These are phyloP conservation scores for Dictyostelium firmibasis DNA, from an alignment of 78 protist species.

Conservation along the genomic window DNA sequence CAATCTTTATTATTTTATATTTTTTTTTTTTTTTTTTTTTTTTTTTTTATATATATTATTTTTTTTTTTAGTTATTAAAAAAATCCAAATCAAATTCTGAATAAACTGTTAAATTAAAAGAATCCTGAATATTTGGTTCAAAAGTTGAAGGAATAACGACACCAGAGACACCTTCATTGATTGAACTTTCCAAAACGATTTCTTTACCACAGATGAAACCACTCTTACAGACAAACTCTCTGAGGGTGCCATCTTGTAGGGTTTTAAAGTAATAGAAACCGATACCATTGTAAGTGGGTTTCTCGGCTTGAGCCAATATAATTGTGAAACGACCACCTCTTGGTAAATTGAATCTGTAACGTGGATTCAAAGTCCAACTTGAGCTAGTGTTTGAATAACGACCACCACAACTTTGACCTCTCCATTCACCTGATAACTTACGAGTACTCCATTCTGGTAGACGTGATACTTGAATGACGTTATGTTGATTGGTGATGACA, in stretches of 20 bases:
- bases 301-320: conserved; percentile 48
- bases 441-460: conserved; percentile 27
- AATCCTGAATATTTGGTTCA: conserved; percentile 67
- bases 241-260: conserved; percentile 58
- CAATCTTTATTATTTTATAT: not conserved
- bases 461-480: not conserved
- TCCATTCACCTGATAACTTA: conserved; percentile 63
- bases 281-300: conserved; percentile 46
- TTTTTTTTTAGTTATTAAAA: not conserved
- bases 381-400: conserved; percentile 35
- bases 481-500: not conserved
- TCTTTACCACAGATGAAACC: conserved; percentile 78
- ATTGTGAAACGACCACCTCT: conserved; percentile 59
- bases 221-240: conserved; percentile 56
- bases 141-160: conserved; percentile 64
- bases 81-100: conserved; percentile 59
- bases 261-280: conserved; percentile 75
- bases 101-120: conserved; percentile 33
- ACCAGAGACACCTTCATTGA: conserved; percentile 29
- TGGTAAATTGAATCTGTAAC: conserved; percentile 32
- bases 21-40: not conserved
- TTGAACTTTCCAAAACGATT: conserved; percentile 33
- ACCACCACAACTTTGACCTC: conserved; percentile 58
- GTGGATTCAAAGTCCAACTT: conserved; percentile 63
- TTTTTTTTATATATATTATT: not conserved